Conservation (phyloP, 1,284 basidiomycete species). For the Puccinia triticina region DNA sequence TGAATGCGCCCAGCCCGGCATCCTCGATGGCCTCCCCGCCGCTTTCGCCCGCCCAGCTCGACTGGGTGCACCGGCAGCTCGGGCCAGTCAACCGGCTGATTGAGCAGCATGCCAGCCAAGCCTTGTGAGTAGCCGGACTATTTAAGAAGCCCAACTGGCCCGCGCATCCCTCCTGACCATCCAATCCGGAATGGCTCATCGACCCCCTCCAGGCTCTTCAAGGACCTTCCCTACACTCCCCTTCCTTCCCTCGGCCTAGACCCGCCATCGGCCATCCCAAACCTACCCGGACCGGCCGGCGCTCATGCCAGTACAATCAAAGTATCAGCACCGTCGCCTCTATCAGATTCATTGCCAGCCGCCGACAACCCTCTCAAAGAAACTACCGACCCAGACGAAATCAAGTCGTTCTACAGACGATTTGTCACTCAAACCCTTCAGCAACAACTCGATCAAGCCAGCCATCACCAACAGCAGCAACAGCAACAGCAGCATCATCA, state of each 20-base stretch:
- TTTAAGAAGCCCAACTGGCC: neutral
- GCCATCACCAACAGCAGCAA: constrained; percentile 9
- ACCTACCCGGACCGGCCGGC: neutral
- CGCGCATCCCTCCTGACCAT: neutral
- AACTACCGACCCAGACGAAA: constrained; percentile 15
- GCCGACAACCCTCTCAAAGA: neutral
- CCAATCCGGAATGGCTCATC: no score
- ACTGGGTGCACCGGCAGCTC: constrained; percentile 29
- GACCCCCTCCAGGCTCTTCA: constrained; percentile 5
- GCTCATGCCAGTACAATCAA: constrained; percentile 20
- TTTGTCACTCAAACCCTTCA: constrained; percentile 24
- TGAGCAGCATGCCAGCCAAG: constrained; percentile 15
- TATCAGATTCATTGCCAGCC: neutral
- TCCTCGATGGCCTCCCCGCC: neutral
- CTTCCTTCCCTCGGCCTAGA: neutral
- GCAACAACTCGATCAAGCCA: constrained; percentile 38
- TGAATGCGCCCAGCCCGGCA: neutral
- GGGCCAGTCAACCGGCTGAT: constrained; percentile 36
- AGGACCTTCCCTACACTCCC: constrained; percentile 34
- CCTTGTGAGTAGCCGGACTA: neutral
- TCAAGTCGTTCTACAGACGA: constrained; percentile 41
- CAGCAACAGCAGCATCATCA: neutral
- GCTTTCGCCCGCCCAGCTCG: constrained; percentile 12
- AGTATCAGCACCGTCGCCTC: neutral
- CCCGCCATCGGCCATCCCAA: neutral